These are phyloP conservation scores for Rhizopus sp. DNA, from an alignment of 371 early-diverging fungal genomes.

Conservation along the genomic window DNA sequence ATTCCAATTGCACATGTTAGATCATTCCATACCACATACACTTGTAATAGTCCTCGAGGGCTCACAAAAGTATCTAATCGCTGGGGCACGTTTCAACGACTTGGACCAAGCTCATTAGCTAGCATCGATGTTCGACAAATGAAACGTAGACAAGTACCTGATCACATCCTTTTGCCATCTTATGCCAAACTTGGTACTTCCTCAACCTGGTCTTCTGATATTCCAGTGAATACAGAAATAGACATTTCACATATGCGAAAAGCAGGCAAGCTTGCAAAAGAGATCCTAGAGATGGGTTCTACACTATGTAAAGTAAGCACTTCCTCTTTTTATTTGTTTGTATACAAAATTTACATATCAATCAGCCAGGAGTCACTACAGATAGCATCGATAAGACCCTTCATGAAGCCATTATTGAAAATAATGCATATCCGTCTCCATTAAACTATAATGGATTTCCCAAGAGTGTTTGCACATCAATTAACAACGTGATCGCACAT, in stretches of 20 bases:
- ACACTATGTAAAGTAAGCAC: conserved; percentile 39
- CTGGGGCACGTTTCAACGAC: conserved; percentile 39
- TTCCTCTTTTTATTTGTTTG: not conserved
- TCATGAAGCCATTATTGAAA: conserved; percentile 69
- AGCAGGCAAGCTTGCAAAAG: conserved; percentile 70
- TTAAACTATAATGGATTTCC: conserved; percentile 86
- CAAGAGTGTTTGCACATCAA: conserved; percentile 78
- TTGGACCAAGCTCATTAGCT: conserved; percentile 36
- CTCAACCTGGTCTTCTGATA: conserved; percentile 54
- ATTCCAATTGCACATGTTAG: not conserved
- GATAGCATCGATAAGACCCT: conserved; percentile 72
- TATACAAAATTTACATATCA: not conserved
- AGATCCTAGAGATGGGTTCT: conserved; percentile 51
- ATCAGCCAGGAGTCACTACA: conserved; percentile 70
- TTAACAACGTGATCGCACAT: conserved; percentile 91
- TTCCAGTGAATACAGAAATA: conserved; percentile 50
- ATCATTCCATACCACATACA: not conserved
- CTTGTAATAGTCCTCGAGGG: not conserved
- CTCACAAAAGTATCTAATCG: not conserved
- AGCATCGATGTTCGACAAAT: conserved; percentile 32
- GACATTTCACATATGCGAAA: conserved; percentile 61
- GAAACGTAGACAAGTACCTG: conserved; percentile 65
- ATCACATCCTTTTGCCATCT: conserved; percentile 67
- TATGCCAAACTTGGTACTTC: conserved; percentile 71
- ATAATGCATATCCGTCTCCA: conserved; percentile 86